Evolutionary conservation across 768 basidiomycete species (phyloP).

Genomic region (Dacryopinax primogenitus): DNA sequence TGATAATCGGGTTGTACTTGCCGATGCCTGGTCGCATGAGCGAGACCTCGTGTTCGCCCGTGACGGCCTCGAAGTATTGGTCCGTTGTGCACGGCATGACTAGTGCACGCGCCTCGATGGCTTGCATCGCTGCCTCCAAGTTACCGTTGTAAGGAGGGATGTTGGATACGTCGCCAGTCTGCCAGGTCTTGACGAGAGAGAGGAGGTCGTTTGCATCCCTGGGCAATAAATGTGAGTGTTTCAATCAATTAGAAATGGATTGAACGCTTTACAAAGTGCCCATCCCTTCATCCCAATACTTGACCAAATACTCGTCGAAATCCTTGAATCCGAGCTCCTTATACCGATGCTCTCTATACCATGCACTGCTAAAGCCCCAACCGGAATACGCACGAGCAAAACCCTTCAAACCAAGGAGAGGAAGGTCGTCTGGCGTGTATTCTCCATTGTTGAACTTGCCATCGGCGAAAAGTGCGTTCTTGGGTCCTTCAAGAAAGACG

Average conservation of each 20-base stretch:
- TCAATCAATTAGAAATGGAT: too few relatives aligned
- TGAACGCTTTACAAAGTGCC: neutral
- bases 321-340: constrained; percentile 6
- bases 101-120: constrained; percentile 10
- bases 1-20: neutral
- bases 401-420: neutral
- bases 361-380: constrained; percentile 8
- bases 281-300: constrained; percentile 11
- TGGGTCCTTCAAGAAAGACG: constrained; percentile 10
- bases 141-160: constrained; percentile 10
- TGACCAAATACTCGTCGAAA: constrained; percentile 11
- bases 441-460: constrained; percentile 9
- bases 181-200: constrained; percentile 13
- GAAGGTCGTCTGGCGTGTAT: constrained; percentile 6
- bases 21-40: neutral
- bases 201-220: constrained; percentile 12
- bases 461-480: constrained; percentile 7
- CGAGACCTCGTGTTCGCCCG: neutral
- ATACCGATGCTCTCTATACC: constrained; percentile 8
- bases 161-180: constrained; percentile 13
- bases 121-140: constrained; percentile 6
- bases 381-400: constrained; percentile 9
- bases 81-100: constrained; percentile 14
- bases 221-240: neutral
- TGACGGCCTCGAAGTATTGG: constrained; percentile 11